phyloP scores from a whole-genome alignment of 169 alveolate species.

The Plasmodium knowlesi region DNA sequence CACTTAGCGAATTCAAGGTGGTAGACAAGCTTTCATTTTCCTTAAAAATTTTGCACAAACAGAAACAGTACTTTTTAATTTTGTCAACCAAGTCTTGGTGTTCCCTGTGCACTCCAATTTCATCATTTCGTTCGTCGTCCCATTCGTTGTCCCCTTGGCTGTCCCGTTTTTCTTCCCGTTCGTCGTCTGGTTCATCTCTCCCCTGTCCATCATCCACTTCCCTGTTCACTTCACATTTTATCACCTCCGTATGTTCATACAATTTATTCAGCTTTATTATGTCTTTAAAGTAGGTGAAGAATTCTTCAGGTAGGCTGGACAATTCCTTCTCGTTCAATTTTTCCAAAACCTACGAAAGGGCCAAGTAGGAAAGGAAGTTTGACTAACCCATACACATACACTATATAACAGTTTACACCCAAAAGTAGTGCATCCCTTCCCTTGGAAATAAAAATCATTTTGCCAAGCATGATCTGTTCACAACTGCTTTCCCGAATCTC shows the following conservation, averaged over 20 bases:
- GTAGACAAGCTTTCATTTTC: neutral
- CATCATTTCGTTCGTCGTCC: neutral
- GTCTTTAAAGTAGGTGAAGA: slow-evolving; percentile 37
- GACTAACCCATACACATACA: neutral
- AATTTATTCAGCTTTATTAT: slow-evolving; percentile 59
- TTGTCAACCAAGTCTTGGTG: slow-evolving; percentile 35
- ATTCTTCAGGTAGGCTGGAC: slow-evolving; percentile 10
- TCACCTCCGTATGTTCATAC: slow-evolving; percentile 44
- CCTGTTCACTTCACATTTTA: neutral
- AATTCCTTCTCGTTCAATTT: slow-evolving; percentile 29
- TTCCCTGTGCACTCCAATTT: neutral
- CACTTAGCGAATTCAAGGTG: slow-evolving; percentile 9
- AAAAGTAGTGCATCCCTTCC: neutral
- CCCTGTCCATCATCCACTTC: neutral
- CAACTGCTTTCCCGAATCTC: neutral
- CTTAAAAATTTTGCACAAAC: slow-evolving; percentile 35
- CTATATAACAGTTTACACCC: neutral
- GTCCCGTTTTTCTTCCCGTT: neutral
- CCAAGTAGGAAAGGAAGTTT: neutral
- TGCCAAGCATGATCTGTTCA: neutral
- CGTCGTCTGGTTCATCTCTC: neutral
- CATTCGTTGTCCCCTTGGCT: neutral
- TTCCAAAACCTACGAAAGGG: slow-evolving; percentile 27
- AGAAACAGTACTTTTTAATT: slow-evolving; percentile 53
- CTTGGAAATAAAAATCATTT: neutral